Conservation (phyloP, 768 basidiomycete species). For the Xerocomus potaroensis region DNA sequence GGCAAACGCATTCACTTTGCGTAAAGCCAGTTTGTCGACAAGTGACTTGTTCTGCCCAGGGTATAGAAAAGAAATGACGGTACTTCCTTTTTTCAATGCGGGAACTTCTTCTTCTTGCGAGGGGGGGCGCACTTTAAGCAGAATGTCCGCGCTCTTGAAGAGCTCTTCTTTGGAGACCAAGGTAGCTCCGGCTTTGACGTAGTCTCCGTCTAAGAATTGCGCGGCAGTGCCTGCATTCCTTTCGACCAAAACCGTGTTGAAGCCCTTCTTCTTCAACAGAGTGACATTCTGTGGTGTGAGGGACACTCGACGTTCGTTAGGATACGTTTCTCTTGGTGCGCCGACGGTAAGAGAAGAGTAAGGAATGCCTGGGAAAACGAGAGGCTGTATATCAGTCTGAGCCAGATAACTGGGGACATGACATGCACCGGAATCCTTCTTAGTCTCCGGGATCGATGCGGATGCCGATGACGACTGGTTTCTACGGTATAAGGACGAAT, state of each 20-base stretch:
- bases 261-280: slow-evolving; percentile 79
- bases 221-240: slow-evolving; percentile 64
- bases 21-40: slow-evolving; percentile 63
- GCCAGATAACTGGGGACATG: neutral
- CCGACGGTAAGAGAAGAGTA: slow-evolving; percentile 75
- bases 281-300: slow-evolving; percentile 77
- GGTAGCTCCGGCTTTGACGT: slow-evolving; percentile 72
- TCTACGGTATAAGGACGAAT: slow-evolving; percentile 26
- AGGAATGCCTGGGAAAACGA: slow-evolving; percentile 42
- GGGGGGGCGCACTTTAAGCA: slow-evolving; percentile 85
- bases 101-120: slow-evolving; percentile 57
- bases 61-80: slow-evolving; percentile 80
- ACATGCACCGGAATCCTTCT: slow-evolving; percentile 25
- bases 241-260: slow-evolving; percentile 68
- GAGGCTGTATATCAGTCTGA: neutral
- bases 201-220: slow-evolving; percentile 80
- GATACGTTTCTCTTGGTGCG: slow-evolving; percentile 71
- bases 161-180: slow-evolving; percentile 70
- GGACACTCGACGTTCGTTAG: slow-evolving; percentile 75
- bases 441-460: slow-evolving; percentile 9
- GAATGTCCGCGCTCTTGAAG: slow-evolving; percentile 66
- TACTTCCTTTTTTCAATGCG: slow-evolving; percentile 66
- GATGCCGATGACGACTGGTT: slow-evolving; percentile 9
- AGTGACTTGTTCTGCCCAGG: slow-evolving; percentile 76
- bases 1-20: slow-evolving; percentile 70